Evolutionary conservation across 2,329 filamentous ascomycete species (phyloP).

Genomic region (Hypoxylon rubiginosum): DNA sequence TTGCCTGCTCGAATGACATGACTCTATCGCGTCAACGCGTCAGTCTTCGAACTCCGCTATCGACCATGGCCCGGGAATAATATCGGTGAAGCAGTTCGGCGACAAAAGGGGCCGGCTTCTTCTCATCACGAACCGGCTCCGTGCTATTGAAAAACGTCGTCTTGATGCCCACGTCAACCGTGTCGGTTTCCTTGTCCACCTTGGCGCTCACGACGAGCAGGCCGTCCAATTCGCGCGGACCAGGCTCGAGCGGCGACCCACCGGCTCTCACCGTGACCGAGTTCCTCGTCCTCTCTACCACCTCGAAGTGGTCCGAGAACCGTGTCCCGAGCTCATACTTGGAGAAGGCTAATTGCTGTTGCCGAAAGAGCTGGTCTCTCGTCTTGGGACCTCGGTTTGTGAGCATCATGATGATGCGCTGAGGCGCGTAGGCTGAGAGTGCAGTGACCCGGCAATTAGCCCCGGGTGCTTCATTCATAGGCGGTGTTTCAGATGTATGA

Average conservation of each 20-base stretch:
- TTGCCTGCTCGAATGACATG: too few species aligned
- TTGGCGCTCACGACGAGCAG: conserved; percentile 74
- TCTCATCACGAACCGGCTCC: conserved; percentile 32
- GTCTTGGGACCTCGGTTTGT: conserved; percentile 65
- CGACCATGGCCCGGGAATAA: conserved; percentile 41
- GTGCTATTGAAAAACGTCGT: conserved; percentile 69
- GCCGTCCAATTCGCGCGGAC: conserved; percentile 71
- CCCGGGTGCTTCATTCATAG: neutral
- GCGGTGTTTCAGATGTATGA: neutral
- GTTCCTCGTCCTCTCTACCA: conserved; percentile 72
- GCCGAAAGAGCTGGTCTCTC: conserved; percentile 71
- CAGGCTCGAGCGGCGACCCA: conserved; percentile 71
- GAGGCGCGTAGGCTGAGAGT: conserved; percentile 35
- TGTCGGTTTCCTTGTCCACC: conserved; percentile 69
- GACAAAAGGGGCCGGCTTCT: conserved; percentile 27
- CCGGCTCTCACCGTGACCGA: conserved; percentile 75
- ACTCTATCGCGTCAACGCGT: conserved; percentile 6
- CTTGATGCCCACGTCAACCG: conserved; percentile 75
- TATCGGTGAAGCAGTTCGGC: conserved; percentile 37
- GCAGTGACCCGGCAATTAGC: conserved; percentile 3
- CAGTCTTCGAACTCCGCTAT: conserved; percentile 27
- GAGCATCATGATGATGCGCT: conserved; percentile 31
- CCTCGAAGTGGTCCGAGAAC: conserved; percentile 80
- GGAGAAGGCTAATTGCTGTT: conserved; percentile 65
- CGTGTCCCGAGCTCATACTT: conserved; percentile 73